Conservation (phyloP, 768 basidiomycete genomes). For the Pluteus cervinus region DNA sequence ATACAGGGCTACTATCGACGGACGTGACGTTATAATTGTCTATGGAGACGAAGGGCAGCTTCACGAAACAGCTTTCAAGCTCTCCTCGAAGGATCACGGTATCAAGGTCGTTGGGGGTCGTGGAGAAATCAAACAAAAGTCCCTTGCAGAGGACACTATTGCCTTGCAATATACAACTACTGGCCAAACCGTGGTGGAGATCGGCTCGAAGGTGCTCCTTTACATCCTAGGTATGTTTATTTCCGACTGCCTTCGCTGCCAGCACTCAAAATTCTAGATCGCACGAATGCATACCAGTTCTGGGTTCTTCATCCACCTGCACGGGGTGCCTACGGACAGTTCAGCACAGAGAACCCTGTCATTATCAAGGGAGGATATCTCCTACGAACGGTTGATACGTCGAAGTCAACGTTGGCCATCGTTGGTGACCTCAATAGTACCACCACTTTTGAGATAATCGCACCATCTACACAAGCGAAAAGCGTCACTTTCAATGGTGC, state of each 20-base stretch:
- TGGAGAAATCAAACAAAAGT: slow-evolving; percentile 28
- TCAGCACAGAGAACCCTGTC: slow-evolving; percentile 35
- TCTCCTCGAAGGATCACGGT: slow-evolving; percentile 17
- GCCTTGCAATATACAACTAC: slow-evolving; percentile 39
- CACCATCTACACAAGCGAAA: slow-evolving; percentile 31
- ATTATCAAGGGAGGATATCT: slow-evolving; percentile 45
- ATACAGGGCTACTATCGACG: slow-evolving; percentile 40
- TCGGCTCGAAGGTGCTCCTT: slow-evolving; percentile 31
- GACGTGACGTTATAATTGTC: slow-evolving; percentile 38
- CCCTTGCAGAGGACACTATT: slow-evolving; percentile 26
- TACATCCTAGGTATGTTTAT: slow-evolving; percentile 37
- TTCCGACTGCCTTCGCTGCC: not conserved
- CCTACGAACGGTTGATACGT: slow-evolving; percentile 31
- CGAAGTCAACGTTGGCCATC: slow-evolving; percentile 31
- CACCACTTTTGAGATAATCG: slow-evolving; percentile 39
- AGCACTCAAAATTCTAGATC: slow-evolving; percentile 25
- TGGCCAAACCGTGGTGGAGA: slow-evolving; percentile 39
- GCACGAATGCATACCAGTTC: slow-evolving; percentile 42
- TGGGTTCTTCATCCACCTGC: slow-evolving; percentile 42
- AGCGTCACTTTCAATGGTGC: slow-evolving; percentile 38
- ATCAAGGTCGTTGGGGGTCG: slow-evolving; percentile 30
- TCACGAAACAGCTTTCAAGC: slow-evolving; percentile 44
- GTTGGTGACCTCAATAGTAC: slow-evolving; percentile 40
- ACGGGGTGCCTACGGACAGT: slow-evolving; percentile 27
- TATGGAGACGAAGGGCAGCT: slow-evolving; percentile 43